Evolutionary conservation across 495 filamentous ascomycete genomes (phyloP), one percentile per base, ranked within the genome.

Genomic region (Bombardia bombarda): DNA sequence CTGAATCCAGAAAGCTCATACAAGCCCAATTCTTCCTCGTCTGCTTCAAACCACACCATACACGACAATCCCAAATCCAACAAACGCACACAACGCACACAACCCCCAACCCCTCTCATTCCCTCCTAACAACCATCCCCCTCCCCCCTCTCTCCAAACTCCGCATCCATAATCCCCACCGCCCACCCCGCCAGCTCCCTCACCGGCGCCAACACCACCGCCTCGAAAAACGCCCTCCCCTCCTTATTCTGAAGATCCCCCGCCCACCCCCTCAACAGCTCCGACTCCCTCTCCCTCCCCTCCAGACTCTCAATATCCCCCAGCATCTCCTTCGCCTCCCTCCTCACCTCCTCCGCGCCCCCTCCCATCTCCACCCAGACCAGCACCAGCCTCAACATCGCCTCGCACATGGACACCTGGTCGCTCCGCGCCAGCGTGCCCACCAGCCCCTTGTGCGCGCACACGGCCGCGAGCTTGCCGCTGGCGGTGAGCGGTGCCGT

Each of bases 381-480:
- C 4, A 66, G 22, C 8, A 61, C 50, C 8, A 70, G 47, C 3
- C 53, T 51, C 17, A 72, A 43, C 10, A 70, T 30, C 8, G 46
- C 47, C 37, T 72, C 63, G 49, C 63, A 66, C 32, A 73, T 51
- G n/a, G 59, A 65, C 9, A 58, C 53, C 23, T 66, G 66, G 24
- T 72, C 66, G 10, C 51, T 58, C 22, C 47, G 51, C 2, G 42
- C 42, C 19, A 70, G 25, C 2, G 50, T 40, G 2, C 54, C 49
- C 7, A 55, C 46, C 3, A 68, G 32, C 17, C 45, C 45, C 38
- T 62, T 47, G 24, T 48, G 42, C 19, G 49, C 24, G 44, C 50
- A 50, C 19, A 24, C 32, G 5, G 46, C 41, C 2, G 53, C 44
- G 7, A 55, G 31, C 7, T 42, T 42, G 23, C 50, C 51, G 8